These are phyloP conservation scores for Suillus spraguei DNA, from an alignment of 768 basidiomycete genomes.

Conservation along the genomic window DNA sequence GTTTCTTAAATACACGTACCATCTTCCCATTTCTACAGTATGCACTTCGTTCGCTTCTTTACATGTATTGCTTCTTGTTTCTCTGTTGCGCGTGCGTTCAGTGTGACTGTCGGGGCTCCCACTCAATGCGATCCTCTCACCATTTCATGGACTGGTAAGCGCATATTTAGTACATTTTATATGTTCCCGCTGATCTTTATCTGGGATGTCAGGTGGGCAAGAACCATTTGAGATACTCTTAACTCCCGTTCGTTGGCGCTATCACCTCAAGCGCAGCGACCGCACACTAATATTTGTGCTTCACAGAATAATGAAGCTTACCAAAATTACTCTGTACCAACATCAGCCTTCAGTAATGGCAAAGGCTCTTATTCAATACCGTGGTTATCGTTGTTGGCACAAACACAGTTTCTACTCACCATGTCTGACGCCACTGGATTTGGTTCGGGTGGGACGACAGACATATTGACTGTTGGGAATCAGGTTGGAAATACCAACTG, in stretches of 20 bases:
- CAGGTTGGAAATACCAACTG: conserved; percentile 47
- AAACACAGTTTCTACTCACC: neutral
- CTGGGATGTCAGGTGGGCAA: neutral
- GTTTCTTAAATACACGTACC: neutral
- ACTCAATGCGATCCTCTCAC: neutral
- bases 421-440: neutral
- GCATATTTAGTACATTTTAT: neutral
- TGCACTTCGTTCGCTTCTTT: conserved; percentile 27
- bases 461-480: conserved; percentile 48
- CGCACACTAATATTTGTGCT: neutral
- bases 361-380: neutral
- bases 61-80: conserved; percentile 19
- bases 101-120: neutral
- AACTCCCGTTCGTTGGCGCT: neutral
- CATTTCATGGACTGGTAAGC: neutral
- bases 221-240: neutral
- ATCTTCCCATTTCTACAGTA: conserved; percentile 21
- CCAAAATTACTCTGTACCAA: neutral
- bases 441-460: conserved; percentile 42
- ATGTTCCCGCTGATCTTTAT: neutral
- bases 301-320: neutral
- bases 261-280: neutral
- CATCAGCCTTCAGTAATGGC: neutral
- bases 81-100: neutral
- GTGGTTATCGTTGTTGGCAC: neutral